Conservation (phyloP, 2,329 filamentous ascomycete genomes). For the Phoma sp. region DNA sequence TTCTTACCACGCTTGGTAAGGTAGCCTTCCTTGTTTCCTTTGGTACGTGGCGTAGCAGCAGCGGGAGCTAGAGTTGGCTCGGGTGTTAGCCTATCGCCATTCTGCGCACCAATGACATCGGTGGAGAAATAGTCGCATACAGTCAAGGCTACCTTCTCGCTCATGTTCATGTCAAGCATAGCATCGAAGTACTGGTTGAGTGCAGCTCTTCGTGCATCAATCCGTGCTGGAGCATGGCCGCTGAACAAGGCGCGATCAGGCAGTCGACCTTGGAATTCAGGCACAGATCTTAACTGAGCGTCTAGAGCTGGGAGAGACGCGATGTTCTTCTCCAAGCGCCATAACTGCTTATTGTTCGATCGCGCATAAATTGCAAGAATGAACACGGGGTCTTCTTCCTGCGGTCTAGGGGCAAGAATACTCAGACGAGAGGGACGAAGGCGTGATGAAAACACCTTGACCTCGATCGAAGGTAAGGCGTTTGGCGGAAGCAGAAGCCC, state of each 20-base stretch:
- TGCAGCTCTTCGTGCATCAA: constrained; percentile 82
- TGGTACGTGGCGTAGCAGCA: constrained; percentile 55
- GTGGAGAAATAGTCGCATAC: constrained; percentile 85
- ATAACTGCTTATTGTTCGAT: constrained; percentile 77
- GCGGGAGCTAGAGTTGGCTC: constrained; percentile 58
- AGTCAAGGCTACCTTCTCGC: constrained; percentile 75
- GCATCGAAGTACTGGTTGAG: constrained; percentile 86
- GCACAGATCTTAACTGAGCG: constrained; percentile 75
- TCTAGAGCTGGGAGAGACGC: constrained; percentile 82
- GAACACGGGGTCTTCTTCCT: constrained; percentile 93
- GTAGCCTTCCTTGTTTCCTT: constrained; percentile 82
- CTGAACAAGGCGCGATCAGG: constrained; percentile 87
- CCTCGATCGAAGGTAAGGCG: constrained; percentile 81
- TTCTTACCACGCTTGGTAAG: constrained; percentile 97
- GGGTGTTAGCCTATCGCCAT: constrained; percentile 60
- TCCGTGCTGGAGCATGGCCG: constrained; percentile 90
- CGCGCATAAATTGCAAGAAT: constrained; percentile 85
- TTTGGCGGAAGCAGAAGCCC: constrained; percentile 86
- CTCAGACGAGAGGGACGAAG: constrained; percentile 90
- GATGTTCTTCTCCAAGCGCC: constrained; percentile 93
- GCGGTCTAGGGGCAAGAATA: constrained; percentile 76
- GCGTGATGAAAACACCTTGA: constrained; percentile 91
- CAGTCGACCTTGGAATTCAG: constrained; percentile 74
- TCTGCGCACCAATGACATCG: constrained; percentile 66
- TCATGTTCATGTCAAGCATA: constrained; percentile 81